These are phyloP conservation scores for Pseudopyrenochaeta lycopersici DNA, from an alignment of 2,329 filamentous ascomycete species.

Conservation along the genomic window DNA sequence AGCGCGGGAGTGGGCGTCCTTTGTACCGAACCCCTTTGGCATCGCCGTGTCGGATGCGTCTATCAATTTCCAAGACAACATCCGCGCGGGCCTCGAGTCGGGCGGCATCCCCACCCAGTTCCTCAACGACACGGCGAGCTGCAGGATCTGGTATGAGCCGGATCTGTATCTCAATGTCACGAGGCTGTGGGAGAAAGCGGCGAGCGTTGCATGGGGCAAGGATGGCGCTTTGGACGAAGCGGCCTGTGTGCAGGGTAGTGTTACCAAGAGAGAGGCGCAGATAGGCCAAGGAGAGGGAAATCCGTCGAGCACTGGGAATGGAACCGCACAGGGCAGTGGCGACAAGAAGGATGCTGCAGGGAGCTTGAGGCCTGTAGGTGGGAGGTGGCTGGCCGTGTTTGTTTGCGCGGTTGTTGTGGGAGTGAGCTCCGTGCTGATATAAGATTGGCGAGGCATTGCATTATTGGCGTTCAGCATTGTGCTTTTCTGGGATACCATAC, in stretches of 20 bases:
- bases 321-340: conserved; percentile 4
- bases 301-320: conserved; percentile 18
- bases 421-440: conserved; percentile 9
- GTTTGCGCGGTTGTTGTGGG: conserved; percentile 19
- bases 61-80: conserved; percentile 53
- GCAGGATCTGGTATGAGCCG: conserved; percentile 67
- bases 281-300: conserved; percentile 34
- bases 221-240: conserved; percentile 36
- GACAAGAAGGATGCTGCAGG: conserved; percentile 26
- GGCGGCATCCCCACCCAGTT: conserved; percentile 65
- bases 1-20: conserved; percentile 25
- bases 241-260: conserved; percentile 39
- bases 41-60: conserved; percentile 32
- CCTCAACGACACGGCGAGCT: conserved; percentile 68
- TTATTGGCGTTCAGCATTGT: neutral
- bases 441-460: neutral
- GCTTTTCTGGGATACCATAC: neutral
- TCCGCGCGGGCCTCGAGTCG: conserved; percentile 39
- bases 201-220: conserved; percentile 36
- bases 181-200: conserved; percentile 60
- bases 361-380: conserved; percentile 11
- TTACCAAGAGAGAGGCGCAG: conserved; percentile 38
- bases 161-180: conserved; percentile 62
- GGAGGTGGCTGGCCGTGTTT: conserved; percentile 15
- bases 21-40: conserved; percentile 35